These are phyloP conservation scores for Botrytis fabae DNA, from an alignment of 2,329 filamentous ascomycete species.

Conservation along the genomic window DNA sequence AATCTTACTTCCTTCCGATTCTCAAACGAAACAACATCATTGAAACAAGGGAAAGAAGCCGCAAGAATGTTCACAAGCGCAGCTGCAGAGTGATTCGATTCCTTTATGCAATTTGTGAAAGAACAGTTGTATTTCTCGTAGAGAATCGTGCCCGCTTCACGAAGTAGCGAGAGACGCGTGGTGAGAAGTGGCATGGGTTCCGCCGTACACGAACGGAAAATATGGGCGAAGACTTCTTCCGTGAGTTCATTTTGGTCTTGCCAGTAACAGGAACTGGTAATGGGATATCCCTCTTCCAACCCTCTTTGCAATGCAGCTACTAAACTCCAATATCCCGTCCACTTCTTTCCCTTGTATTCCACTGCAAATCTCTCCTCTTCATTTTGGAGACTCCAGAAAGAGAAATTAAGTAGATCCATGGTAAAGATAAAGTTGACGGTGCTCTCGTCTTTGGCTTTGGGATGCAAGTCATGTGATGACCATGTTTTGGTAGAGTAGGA, in stretches of 20 bases:
- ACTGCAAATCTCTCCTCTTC: constrained; percentile 75
- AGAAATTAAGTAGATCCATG: constrained; percentile 96
- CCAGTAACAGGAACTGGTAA: constrained; percentile 89
- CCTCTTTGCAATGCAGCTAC: constrained; percentile 85
- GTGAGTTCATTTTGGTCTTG: constrained; percentile 72
- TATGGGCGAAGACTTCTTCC: constrained; percentile 67
- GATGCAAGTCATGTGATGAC: constrained; percentile 87
- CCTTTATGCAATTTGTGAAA: constrained; percentile 70
- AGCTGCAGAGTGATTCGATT: constrained; percentile 77
- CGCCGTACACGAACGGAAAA: constrained; percentile 84
- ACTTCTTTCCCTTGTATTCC: constrained; percentile 75
- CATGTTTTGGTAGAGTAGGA: constrained; percentile 82
- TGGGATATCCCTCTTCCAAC: constrained; percentile 81
- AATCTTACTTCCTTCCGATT: constrained; percentile 72
- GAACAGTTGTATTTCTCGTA: constrained; percentile 77
- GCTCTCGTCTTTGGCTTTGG: constrained; percentile 73
- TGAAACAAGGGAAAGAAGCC: constrained; percentile 79
- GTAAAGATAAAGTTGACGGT: constrained; percentile 93
- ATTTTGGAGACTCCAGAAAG: constrained; percentile 80
- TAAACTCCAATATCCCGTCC: constrained; percentile 95
- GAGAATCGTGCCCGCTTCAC: constrained; percentile 79
- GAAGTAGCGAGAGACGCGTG: constrained; percentile 74
- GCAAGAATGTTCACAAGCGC: constrained; percentile 83
- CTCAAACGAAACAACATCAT: constrained; percentile 76
- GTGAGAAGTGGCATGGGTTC: constrained; percentile 84